These are phyloP conservation scores for Brassica incana DNA, from an alignment of 345 rosid species.

Conservation along the genomic window DNA sequence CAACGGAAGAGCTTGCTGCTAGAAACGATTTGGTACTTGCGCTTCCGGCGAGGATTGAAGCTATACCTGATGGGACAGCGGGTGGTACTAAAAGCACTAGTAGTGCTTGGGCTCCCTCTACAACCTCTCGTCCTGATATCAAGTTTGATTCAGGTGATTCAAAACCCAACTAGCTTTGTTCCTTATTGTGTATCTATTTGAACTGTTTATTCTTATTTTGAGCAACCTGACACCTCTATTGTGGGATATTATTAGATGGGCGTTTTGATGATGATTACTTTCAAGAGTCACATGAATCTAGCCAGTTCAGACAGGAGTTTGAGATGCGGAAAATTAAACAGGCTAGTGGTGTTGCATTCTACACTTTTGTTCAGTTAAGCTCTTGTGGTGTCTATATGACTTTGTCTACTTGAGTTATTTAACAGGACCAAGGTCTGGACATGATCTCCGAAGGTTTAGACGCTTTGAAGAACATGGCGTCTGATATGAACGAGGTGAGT, in stretches of 20 bases:
- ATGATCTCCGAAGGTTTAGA: conserved; percentile 94
- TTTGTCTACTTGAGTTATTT: conserved; percentile 15
- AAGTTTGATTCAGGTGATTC: conserved; percentile 91
- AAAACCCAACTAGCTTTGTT: conserved; percentile 9
- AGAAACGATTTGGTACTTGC: conserved; percentile 93
- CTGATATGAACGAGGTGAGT: conserved; percentile 94
- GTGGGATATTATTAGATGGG: conserved; percentile 61
- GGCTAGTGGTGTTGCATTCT: conserved; percentile 46
- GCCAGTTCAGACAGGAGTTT: conserved; percentile 83
- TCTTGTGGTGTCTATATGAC: neutral
- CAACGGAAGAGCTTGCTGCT: conserved; percentile 83
- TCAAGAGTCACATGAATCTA: conserved; percentile 75
- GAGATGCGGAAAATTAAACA: conserved; percentile 91
- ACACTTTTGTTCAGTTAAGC: neutral
- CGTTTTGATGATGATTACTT: conserved; percentile 83
- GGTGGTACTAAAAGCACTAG: conserved; percentile 71
- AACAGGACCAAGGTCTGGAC: conserved; percentile 94
- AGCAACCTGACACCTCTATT: conserved; percentile 24
- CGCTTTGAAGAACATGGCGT: conserved; percentile 94
- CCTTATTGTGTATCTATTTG: neutral
- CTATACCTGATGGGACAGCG: conserved; percentile 89
- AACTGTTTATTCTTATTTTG: neutral
- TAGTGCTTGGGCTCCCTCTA: conserved; percentile 78
- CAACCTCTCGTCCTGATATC: conserved; percentile 74
- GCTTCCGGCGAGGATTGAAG: conserved; percentile 87